These are phyloP conservation scores for Candida takata DNA, from an alignment of 805 yeast species.

Conservation along the genomic window DNA sequence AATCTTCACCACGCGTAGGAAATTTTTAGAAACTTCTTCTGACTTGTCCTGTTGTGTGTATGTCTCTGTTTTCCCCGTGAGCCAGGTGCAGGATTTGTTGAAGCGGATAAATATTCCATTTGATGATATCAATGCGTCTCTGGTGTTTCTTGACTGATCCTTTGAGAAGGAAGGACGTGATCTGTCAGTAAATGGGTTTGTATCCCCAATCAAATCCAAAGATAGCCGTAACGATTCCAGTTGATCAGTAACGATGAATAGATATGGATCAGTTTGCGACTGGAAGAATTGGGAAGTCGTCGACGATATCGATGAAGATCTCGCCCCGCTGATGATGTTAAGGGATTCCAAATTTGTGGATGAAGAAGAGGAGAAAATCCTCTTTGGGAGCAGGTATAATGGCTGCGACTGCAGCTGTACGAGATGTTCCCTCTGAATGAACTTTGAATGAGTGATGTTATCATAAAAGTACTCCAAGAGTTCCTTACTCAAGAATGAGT, in stretches of 20 bases:
- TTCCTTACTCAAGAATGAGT: slow-evolving; percentile 29
- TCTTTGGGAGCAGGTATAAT: slow-evolving; percentile 15
- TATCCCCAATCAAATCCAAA: slow-evolving; percentile 5
- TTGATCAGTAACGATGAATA: slow-evolving; percentile 26
- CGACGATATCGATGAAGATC: slow-evolving; percentile 19
- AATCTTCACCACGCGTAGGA: slow-evolving; percentile 32
- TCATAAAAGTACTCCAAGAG: slow-evolving; percentile 55
- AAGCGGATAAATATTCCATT: slow-evolving; percentile 30
- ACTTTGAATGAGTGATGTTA: slow-evolving; percentile 56
- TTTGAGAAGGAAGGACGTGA: slow-evolving; percentile 8
- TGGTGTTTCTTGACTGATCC: slow-evolving; percentile 4
- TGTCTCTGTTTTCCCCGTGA: slow-evolving; percentile 22
- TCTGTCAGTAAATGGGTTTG: slow-evolving; percentile 10
- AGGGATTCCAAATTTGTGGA: slow-evolving; percentile 18
- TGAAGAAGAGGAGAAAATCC: slow-evolving; percentile 20
- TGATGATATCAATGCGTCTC: slow-evolving; percentile 13
- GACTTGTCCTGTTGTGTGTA: slow-evolving; percentile 3
- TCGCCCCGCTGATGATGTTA: not conserved
- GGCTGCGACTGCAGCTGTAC: slow-evolving; percentile 6
- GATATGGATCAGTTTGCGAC: slow-evolving; percentile 29
- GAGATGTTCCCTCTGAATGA: slow-evolving; percentile 37
- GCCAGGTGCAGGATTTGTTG: slow-evolving; percentile 22
- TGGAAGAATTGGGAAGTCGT: slow-evolving; percentile 22
- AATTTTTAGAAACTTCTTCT: slow-evolving; percentile 3
- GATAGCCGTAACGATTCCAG: slow-evolving; percentile 18